Evolutionary conservation across 2,329 filamentous ascomycete species (phyloP), one percentile per base, ranked within the genome.

Genomic region (Dichotomopilus funicola): DNA sequence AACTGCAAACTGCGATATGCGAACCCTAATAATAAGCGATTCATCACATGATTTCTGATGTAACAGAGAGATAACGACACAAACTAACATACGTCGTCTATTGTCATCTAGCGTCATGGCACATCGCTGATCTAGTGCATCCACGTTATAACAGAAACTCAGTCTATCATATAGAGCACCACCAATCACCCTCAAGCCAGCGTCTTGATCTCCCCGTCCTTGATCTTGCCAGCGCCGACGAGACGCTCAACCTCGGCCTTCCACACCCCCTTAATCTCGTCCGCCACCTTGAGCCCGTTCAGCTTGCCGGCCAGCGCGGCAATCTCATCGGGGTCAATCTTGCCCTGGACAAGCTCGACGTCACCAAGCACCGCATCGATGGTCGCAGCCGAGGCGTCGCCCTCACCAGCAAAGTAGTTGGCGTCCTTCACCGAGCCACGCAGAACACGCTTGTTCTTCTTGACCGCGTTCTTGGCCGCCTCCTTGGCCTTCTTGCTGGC

Each of bases 371-470:
- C 89, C 36, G 79, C 76, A 68, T 97, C 91, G 63, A 99, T 89
- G 69, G 89, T 83, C 9, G 82, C 76, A 11, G 89, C 78, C n/a
- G 87, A 81, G 33, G 86, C 76, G 58, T 91, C 87, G 53, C 85
- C 87, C 45, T 80, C 76, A 19, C 19, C 19, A 27, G 77, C 77
- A 72, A 99, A 96, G 84, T 99, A 99, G 80, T 96, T 96, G 67
- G 89, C 91, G 64, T 99, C 94, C 81, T 99, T 99, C 74, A 92
- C 88, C 62, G 89, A 91, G 60, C 84, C 86, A 73, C 95, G 91
- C 66, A 99, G 85, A 48, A 97, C 88, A 79, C 94, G 90, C 83
- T 96, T 96, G 83, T 99, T 99, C 88, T 99, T 99, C 88, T 99
- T 99, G 67, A 94, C 88, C 11, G 94, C 94, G 69, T 91, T 96